Percentiles rank a stretch among this genome's conserved stretches.
phyloP scores from a whole-genome alignment of 139 green algal genomes.

The Picochlorum sp. region DNA sequence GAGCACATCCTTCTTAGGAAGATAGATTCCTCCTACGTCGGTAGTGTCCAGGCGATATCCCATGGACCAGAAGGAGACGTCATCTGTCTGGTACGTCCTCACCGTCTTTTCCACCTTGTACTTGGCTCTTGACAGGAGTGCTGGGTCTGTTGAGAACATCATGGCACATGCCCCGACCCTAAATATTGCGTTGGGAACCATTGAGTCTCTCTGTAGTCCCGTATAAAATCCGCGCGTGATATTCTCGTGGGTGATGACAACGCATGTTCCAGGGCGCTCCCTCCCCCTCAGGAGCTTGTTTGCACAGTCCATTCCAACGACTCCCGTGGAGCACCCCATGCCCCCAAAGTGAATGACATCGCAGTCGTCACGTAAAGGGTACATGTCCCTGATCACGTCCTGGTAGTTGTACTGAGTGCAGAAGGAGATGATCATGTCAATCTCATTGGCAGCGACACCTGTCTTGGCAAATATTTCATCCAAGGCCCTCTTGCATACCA shows the following conservation, averaged over 20 bases:
- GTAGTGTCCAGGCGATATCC: not conserved
- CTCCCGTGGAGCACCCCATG: not conserved
- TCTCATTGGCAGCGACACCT: too few species aligned
- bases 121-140: not conserved
- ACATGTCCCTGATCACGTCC: too few species aligned
- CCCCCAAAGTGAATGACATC: not conserved
- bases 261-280: not conserved
- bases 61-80: not conserved
- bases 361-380: not conserved
- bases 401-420: too few species aligned
- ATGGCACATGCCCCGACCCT: not conserved
- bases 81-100: not conserved
- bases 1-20: not conserved
- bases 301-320: not conserved
- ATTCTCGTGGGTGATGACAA: slow-evolving; percentile 3
- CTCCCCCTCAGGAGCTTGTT: not conserved
- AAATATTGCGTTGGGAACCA: not conserved
- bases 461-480: too few species aligned
- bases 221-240: not conserved
- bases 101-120: not conserved
- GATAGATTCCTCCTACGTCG: not conserved
- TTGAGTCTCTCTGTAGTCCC: not conserved
- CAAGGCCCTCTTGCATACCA: too few species aligned
- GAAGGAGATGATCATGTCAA: too few species aligned
- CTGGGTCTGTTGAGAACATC: not conserved